These are phyloP conservation scores for Aspergillus indologenus DNA, from an alignment of 495 filamentous ascomycete species.

Conservation along the genomic window DNA sequence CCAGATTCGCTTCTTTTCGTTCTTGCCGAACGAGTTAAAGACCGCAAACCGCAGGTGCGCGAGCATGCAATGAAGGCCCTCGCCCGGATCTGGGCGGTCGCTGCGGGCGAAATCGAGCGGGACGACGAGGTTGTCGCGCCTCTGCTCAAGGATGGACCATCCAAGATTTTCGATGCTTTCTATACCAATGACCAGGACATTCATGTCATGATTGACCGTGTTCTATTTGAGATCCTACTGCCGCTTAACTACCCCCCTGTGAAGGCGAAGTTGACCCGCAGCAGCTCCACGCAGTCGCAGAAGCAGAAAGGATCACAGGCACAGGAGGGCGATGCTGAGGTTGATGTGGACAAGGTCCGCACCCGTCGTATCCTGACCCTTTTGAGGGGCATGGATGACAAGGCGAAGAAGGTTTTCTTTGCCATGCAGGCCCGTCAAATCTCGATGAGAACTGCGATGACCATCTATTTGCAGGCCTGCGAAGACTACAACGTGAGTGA, in stretches of 20 bases:
- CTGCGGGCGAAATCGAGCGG: slow-evolving; percentile 77
- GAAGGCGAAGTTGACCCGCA: slow-evolving; percentile 62
- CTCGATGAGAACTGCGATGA: slow-evolving; percentile 64
- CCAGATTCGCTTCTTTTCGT: slow-evolving; percentile 69
- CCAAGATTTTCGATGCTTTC: slow-evolving; percentile 79
- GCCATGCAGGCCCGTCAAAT: slow-evolving; percentile 75
- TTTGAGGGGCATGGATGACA: slow-evolving; percentile 71
- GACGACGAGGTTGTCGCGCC: slow-evolving; percentile 72
- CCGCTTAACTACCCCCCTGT: slow-evolving; percentile 82
- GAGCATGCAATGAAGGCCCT: slow-evolving; percentile 81
- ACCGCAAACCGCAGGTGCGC: slow-evolving; percentile 77
- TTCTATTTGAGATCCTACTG: slow-evolving; percentile 81
- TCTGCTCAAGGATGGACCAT: slow-evolving; percentile 74
- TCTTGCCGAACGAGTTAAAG: slow-evolving; percentile 83
- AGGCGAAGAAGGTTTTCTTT: slow-evolving; percentile 83
- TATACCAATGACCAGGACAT: slow-evolving; percentile 90
- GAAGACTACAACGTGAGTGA: slow-evolving; percentile 71
- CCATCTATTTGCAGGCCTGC: slow-evolving; percentile 71
- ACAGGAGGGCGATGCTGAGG: slow-evolving; percentile 47
- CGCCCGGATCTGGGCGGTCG: slow-evolving; percentile 86
- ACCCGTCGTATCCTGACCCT: slow-evolving; percentile 82
- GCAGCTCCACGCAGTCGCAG: slow-evolving; percentile 58
- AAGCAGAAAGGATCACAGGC: slow-evolving; percentile 50
- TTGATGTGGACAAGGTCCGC: slow-evolving; percentile 78
- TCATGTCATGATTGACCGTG: slow-evolving; percentile 76